Evolutionary conservation across 1,284 basidiomycete genomes (phyloP), one percentile per base, ranked within the genome.

Genomic region (Austroboletus novae-zelandiae): DNA sequence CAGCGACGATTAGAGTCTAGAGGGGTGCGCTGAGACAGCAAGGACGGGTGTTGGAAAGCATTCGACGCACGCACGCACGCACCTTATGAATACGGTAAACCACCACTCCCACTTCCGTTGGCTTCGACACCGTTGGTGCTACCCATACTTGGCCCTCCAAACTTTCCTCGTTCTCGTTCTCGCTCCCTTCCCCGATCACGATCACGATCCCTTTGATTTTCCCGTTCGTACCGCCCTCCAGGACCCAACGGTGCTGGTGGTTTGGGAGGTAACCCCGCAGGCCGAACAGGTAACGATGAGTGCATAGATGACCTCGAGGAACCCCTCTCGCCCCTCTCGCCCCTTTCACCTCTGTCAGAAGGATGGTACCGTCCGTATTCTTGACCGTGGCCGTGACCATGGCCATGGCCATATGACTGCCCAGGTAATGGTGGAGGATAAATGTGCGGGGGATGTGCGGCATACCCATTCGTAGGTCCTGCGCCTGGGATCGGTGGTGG

Each of bases 31-130:
- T 9, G 7, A 34, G 4, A 43, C 25, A 15, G 34, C 35, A 23
- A 36, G 40, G 13, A 41, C 20, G 14, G 34, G 39, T 9, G 35
- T 27, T 18, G 13, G 8, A 10, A 30, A 31, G 23, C 15, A 40
- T 27, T 11, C 11, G 18, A 31, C 23, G 30, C 34, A 50, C 53
- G 27, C 30, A 48, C 53, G 31, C 40, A 40, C 17, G 14, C 23
- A 36, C 25, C 40, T 34, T 60, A 62, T 41, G 63, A 62, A 27
- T 62, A 62, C 5, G 61, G 61, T 17, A 62, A 50, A 13, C 57
- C 60, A 8, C 52, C 61, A 32, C 49, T 60, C n/a, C 43, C 50
- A 4, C 36, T 34, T 15, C 43, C 60, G n/a, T 32, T 53, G 15
- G 40, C 56, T 15, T 55, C 58, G 1, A 25, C 44, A 3, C 17